phyloP scores from a whole-genome alignment of 495 filamentous ascomycete species.

The Beverwykella pulmonaria region DNA sequence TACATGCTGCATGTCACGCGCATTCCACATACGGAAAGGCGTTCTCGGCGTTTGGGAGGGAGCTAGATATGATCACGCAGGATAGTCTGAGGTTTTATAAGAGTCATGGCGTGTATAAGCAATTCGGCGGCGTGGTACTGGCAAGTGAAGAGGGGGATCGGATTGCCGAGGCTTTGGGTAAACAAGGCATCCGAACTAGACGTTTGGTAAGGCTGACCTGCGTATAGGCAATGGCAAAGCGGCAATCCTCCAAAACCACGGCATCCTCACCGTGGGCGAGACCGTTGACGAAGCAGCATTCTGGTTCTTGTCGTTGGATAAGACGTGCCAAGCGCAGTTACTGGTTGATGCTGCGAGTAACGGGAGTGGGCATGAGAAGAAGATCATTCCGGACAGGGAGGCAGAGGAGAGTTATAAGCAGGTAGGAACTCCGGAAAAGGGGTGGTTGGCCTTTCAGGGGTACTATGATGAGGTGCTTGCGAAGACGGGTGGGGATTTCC shows the following conservation, averaged over 20 bases:
- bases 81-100: conserved; percentile 70
- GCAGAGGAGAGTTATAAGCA: conserved; percentile 30
- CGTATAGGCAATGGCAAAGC: conserved; percentile 53
- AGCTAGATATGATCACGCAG: conserved; percentile 68
- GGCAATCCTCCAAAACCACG: conserved; percentile 70
- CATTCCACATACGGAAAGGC: conserved; percentile 58
- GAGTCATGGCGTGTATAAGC: conserved; percentile 53
- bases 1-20: conserved; percentile 58
- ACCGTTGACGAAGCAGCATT: conserved; percentile 70
- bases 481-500: conserved; percentile 30
- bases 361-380: conserved; percentile 24
- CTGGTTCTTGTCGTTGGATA: conserved; percentile 67
- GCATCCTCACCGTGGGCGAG: conserved; percentile 63
- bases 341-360: conserved; percentile 51
- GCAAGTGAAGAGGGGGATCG: conserved; percentile 62
- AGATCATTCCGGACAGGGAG: conserved; percentile 28
- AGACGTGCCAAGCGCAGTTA: conserved; percentile 67
- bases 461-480: conserved; percentile 52
- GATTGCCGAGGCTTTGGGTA: conserved; percentile 62
- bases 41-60: conserved; percentile 55
- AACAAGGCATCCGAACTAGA: background rate
- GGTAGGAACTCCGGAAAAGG: conserved; percentile 36
- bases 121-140: conserved; percentile 61
- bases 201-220: background rate
- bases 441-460: conserved; percentile 53